Base-by-base conservation (phyloP, 2,329 filamentous ascomycete species). In the Taxawa tesnikishii region DNA sequence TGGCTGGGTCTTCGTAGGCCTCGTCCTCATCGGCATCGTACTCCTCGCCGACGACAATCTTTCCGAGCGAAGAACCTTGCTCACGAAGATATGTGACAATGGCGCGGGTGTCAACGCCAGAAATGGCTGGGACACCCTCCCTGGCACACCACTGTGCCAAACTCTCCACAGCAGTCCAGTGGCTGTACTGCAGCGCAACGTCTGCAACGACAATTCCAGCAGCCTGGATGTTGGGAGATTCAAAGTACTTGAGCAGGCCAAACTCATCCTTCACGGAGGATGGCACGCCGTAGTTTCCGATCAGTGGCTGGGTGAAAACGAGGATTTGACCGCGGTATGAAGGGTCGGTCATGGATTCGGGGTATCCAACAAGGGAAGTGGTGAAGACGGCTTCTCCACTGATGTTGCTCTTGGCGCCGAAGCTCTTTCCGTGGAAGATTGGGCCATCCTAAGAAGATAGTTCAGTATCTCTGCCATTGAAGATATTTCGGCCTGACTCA, bases 21-120 rank as follows among this genome's bases (percentile, higher is more conserved):
- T 96, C 90, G 49, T 96, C 90, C 65, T 98, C 84, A 50, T 96
- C 88, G 43, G 87, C 88, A 60, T 98, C 90, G 57, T 98, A 98
- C 65, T 94, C 87, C 54, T 96, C 90, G 47, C 90, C 90, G 49
- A 94, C 79, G 26, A 85, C 83, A 61, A 98, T 94, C 53, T 84
- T 77, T 48, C 88, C 90, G 32, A 98, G 75, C 34, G 88, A 96
- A 27, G 88, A 96, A 59, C 90, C 90, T 60, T 90, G 83, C 70
- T 98, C 90, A 56, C 90, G 84, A 48, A 98, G 75, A 54, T 84
- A 78, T 32, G 90, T 96, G 54, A 98, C 90, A 51, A 98, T 94
- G 42, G 79, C 88, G 59, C 90, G 84, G 31, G 90, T 98, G 55
- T 98, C 90, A 28, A 98, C 90, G 32, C 90, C 90, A 26, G 87